Conservation (phyloP, 768 basidiomycete species). For the Crucibulum laeve region DNA sequence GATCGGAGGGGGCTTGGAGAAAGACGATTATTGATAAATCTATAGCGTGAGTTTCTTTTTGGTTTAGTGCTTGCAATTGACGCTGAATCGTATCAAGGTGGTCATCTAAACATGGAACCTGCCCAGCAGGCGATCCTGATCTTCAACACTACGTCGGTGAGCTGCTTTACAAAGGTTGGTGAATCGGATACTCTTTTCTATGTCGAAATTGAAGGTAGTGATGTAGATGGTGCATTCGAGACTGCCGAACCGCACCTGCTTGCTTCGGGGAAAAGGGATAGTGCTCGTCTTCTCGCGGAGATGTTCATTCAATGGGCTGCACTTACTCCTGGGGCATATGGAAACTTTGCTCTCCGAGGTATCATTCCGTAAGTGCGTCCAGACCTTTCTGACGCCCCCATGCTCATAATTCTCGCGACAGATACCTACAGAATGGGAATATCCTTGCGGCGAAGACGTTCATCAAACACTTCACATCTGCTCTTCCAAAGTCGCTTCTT, state of each 20-base stretch:
- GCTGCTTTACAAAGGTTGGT: conserved; percentile 75
- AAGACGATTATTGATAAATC: conserved; percentile 85
- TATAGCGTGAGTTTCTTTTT: conserved; percentile 57
- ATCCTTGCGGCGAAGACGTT: conserved; percentile 94
- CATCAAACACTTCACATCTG: conserved; percentile 72
- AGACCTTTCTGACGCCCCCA: background rate
- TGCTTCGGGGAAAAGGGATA: conserved; percentile 83
- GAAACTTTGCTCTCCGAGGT: conserved; percentile 80
- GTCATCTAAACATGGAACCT: conserved; percentile 74
- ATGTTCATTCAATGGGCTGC: conserved; percentile 81
- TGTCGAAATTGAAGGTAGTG: background rate
- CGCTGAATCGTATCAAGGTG: conserved; percentile 51
- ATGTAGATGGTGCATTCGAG: conserved; percentile 68
- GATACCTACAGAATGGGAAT: conserved; percentile 81
- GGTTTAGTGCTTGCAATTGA: conserved; percentile 1
- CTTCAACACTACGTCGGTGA: conserved; percentile 91
- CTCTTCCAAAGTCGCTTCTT: conserved; percentile 47
- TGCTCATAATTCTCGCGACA: conserved; percentile 19
- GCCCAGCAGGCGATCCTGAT: conserved; percentile 83
- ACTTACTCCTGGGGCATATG: conserved; percentile 40
- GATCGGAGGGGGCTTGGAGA: conserved; percentile 78
- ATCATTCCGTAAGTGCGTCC: conserved; percentile 69
- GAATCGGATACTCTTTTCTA: background rate
- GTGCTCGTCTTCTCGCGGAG: conserved; percentile 80
- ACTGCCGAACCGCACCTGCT: conserved; percentile 80